Base-by-base conservation (phyloP, 805 yeast species). In the Yarrowia osloensis region DNA sequence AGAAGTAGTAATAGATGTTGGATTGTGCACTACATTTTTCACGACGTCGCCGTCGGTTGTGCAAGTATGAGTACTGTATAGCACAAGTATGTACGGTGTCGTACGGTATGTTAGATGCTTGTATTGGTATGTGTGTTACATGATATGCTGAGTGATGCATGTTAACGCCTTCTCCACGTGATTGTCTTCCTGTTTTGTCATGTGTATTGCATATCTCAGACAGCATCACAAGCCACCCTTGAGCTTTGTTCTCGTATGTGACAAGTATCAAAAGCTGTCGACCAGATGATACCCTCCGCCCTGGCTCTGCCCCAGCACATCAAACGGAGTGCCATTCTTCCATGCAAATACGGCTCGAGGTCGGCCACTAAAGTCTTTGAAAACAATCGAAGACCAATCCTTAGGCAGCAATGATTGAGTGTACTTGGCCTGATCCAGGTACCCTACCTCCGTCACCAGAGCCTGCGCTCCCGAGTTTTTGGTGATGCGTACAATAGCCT, bases 331-430 rank as follows among this genome's bases (percentile, higher is more conserved):
- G 8, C 49, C 63, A 13, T 39, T 40, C n/a, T 57, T 40, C 63
- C 63, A 57, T 39, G 63, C 63, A 40, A 57, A 57, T 8, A 57
- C 63, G 3, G 63, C 63, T 40, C 63, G 21, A 3, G 63, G 63
- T 8, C 26, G 17, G 28, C 40, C 31, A 21, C 44, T 33, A 17
- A 57, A 57, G 21, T 57, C 63, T 19, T 57, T 26, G 37, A 19
- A 57, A 1, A 57, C 26, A 15, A 57, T 40, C 1, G 63, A 57
- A 7, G 47, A 39, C 63, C 63, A 57, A 9, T 40, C 37, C 11
- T 40, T 12, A 7, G 63, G 63, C 15, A 63, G 33, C 26, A 61
- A 17, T 1, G 54, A 44, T n/a, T 61, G 54, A 2, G 54, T 61
- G 24, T 61, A 61, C 33, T 42, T n/a, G n/a, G 66, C 66, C 33